Conservation (phyloP, 2,329 filamentous ascomycete species). For the Ploettnerulaceae sp. region DNA sequence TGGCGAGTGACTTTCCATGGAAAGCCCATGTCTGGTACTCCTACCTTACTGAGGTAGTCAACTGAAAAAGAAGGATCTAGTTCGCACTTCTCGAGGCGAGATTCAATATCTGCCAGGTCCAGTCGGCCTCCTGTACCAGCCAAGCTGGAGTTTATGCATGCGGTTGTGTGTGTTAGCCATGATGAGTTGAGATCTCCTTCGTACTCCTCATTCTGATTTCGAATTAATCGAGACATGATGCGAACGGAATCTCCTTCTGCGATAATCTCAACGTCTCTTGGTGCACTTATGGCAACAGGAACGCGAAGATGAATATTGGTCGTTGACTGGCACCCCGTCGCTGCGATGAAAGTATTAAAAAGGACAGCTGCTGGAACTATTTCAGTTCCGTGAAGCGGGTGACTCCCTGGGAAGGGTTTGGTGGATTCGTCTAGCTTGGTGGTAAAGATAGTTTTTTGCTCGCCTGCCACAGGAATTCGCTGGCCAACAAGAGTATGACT, state of each 20-base stretch:
- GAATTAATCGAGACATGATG: slow-evolving; percentile 34
- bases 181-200: slow-evolving; percentile 24
- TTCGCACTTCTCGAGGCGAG: not conserved
- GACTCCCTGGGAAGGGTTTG: slow-evolving; percentile 40
- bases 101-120: not conserved
- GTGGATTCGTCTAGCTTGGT: slow-evolving; percentile 36
- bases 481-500: slow-evolving; percentile 36
- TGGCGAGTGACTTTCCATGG: slow-evolving; percentile 40
- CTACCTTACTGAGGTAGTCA: slow-evolving; percentile 38
- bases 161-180: slow-evolving; percentile 1
- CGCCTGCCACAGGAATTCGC: slow-evolving; percentile 29
- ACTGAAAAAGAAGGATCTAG: slow-evolving; percentile 32
- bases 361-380: slow-evolving; percentile 41
- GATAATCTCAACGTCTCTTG: slow-evolving; percentile 35
- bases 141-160: not conserved
- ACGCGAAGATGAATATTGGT: slow-evolving; percentile 35
- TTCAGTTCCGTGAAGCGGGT: slow-evolving; percentile 40
- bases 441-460: slow-evolving; percentile 32
- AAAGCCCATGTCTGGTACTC: slow-evolving; percentile 39
- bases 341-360: slow-evolving; percentile 39
- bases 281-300: slow-evolving; percentile 35
- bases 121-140: not conserved
- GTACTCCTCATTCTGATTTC: not conserved
- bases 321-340: slow-evolving; percentile 31
- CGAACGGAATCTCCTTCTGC: slow-evolving; percentile 32